Conservation (phyloP, 75 land plant species). For the Pinus albicaulis region DNA sequence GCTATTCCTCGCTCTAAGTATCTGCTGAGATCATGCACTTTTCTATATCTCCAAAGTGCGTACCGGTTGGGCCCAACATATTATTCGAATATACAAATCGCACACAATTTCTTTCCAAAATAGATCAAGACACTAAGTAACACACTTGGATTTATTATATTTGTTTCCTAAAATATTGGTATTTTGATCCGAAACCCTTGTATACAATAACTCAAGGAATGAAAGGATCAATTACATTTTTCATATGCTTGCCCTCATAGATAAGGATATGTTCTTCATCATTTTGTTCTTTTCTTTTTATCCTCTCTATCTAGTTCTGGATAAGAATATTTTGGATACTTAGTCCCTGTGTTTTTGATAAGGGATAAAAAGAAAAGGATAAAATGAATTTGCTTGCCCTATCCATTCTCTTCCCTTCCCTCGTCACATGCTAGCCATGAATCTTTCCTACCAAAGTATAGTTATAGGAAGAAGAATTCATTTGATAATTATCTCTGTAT, state of each 20-base stretch:
- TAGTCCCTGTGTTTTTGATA: not conserved
- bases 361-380: too few species aligned
- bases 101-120: too few species aligned
- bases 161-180: not conserved
- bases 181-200: not conserved
- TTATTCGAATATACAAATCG: too few species aligned
- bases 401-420: not conserved
- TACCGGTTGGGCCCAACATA: not conserved
- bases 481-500: not conserved
- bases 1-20: not conserved
- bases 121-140: too few species aligned
- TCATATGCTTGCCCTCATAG: not conserved
- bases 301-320: not conserved
- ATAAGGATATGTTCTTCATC: not conserved
- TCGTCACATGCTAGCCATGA: too few species aligned
- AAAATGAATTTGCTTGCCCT: not conserved
- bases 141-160: not conserved
- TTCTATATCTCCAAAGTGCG: not conserved
- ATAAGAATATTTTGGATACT: not conserved
- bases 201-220: not conserved
- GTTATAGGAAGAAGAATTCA: not conserved
- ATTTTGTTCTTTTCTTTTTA: not conserved
- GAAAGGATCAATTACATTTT: not conserved
- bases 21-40: not conserved
- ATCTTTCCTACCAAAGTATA: not conserved